Evolutionary conservation across 2,329 filamentous ascomycete genomes (phyloP).

Genomic region (Triangularia setosa): DNA sequence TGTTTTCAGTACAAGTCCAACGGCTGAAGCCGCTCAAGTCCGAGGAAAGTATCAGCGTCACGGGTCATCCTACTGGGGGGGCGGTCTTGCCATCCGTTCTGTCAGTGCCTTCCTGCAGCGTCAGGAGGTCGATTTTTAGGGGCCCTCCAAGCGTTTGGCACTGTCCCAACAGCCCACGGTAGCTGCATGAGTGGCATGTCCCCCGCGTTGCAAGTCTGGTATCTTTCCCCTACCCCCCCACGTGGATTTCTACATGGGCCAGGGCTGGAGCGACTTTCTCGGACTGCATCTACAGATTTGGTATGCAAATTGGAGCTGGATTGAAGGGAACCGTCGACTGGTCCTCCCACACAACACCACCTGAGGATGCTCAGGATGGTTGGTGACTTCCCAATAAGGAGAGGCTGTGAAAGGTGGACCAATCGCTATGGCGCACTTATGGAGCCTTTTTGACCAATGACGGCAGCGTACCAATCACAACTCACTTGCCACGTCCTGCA

Average conservation of each 20-base stretch:
- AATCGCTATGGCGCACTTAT: background rate
- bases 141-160: background rate
- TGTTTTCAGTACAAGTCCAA: too few species aligned
- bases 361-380: background rate
- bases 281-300: background rate
- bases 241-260: background rate
- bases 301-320: background rate
- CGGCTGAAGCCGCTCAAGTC: background rate
- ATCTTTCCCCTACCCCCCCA: background rate
- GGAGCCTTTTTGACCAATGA: background rate
- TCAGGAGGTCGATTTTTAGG: background rate
- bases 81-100: too few species aligned
- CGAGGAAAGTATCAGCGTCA: background rate
- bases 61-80: too few species aligned
- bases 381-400: background rate
- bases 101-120: background rate
- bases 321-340: background rate
- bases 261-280: background rate
- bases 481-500: slow-evolving; percentile 1
- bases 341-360: background rate
- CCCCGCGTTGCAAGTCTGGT: background rate
- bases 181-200: background rate
- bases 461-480: background rate
- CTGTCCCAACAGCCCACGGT: background rate
- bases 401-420: background rate